Evolutionary conservation across 306 rosid species (phyloP).

Genomic region (Ormosia semicastrata): DNA sequence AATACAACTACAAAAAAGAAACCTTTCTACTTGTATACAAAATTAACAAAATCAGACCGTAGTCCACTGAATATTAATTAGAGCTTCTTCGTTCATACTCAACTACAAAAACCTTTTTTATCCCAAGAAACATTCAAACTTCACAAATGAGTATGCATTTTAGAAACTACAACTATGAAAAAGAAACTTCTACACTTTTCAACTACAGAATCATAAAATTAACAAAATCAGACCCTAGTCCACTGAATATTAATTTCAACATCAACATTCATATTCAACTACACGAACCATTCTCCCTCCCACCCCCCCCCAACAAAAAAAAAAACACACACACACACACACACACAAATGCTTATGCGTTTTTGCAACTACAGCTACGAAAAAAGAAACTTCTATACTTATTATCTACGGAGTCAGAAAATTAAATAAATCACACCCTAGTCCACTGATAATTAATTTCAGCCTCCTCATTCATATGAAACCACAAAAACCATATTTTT

Average conservation of each 20-base stretch:
- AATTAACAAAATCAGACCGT: background rate
- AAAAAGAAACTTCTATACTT: background rate
- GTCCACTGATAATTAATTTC: background rate
- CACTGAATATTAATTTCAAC: background rate
- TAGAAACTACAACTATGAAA: background rate
- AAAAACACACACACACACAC: no score
- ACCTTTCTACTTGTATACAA: background rate
- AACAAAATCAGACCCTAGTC: background rate
- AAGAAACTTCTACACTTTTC: background rate
- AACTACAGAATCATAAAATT: slow-evolving; percentile 20
- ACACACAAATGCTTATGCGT: background rate
- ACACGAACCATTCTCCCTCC: background rate
- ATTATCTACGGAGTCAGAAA: slow-evolving; percentile 24
- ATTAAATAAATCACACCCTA: background rate
- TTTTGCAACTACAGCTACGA: background rate
- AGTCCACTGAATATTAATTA: background rate
- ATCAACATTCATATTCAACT: background rate
- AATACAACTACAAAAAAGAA: background rate
- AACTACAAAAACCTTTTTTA: background rate
- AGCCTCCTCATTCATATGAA: background rate
- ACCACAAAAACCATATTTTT: background rate
- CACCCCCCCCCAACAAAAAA: background rate
- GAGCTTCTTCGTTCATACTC: background rate
- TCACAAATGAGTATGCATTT: background rate
- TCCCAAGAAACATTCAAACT: no score